Evolutionary conservation across 1,139 yeast genomes (phyloP).

Genomic region (Lodderomyces orthopsilosis): DNA sequence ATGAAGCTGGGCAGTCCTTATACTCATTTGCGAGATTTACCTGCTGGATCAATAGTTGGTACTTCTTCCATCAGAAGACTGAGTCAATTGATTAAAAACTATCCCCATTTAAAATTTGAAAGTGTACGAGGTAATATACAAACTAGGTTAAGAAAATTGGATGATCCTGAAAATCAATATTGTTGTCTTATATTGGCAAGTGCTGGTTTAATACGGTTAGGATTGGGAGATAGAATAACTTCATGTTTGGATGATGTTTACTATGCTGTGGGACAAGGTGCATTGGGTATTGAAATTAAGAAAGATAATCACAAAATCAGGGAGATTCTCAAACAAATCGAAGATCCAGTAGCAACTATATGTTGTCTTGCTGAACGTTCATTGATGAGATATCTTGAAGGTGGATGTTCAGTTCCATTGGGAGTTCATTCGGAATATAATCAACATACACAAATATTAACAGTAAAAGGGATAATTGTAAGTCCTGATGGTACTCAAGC

Average conservation of each 20-base stretch:
- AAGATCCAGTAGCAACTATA: slow-evolving; percentile 63
- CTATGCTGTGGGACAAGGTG: slow-evolving; percentile 98
- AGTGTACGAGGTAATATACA: slow-evolving; percentile 87
- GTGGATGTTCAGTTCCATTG: slow-evolving; percentile 97
- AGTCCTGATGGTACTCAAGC: slow-evolving; percentile 75
- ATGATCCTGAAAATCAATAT: slow-evolving; percentile 63
- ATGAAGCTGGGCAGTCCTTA: slow-evolving; percentile 69
- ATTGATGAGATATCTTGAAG: slow-evolving; percentile 84
- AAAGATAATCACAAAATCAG: slow-evolving; percentile 59
- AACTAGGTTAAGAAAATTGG: slow-evolving; percentile 78
- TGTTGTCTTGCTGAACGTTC: slow-evolving; percentile 91
- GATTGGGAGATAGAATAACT: slow-evolving; percentile 69
- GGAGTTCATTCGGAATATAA: slow-evolving; percentile 74
- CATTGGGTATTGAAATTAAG: slow-evolving; percentile 87
- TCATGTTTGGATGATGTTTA: slow-evolving; percentile 76
- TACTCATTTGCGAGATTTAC: slow-evolving; percentile 66
- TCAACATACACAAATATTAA: slow-evolving; percentile 37
- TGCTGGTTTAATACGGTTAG: slow-evolving; percentile 82
- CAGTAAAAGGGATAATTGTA: slow-evolving; percentile 72
- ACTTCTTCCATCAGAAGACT: slow-evolving; percentile 93
- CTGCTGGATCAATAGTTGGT: slow-evolving; percentile 84
- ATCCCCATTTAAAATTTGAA: slow-evolving; percentile 50
- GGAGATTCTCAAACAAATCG: slow-evolving; percentile 59
- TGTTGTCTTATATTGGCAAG: slow-evolving; percentile 84
- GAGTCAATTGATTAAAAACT: slow-evolving; percentile 52